Evolutionary conservation across 2,329 filamentous ascomycete genomes (phyloP), one percentile per base, ranked within the genome.

Genomic region (Fusarium sp.): DNA sequence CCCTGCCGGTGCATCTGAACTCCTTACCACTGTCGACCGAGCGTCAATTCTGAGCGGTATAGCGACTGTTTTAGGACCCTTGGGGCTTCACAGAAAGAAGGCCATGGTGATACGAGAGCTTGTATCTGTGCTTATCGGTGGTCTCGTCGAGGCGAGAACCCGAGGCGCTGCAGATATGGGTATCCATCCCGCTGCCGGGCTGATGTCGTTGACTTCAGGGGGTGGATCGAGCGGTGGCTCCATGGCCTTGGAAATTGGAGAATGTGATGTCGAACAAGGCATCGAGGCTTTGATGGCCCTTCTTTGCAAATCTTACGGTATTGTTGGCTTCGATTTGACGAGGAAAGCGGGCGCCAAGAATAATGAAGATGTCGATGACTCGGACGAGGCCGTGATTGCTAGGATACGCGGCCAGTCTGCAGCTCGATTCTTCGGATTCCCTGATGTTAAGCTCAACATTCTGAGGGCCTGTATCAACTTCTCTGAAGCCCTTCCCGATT

Each of bases 111-210:
- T 97, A 72, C 90, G 92, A 70, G 94, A 97, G 74, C 85, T 98
- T 48, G 86, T 99, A 10, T 90, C 89, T 5, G 89, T 94, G 17
- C 83, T 98, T 39, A 92, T 96, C 51, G 90, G 90, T 32, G 94
- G 92, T 4, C 84, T 99, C 10, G 90, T 97, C 6, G 93, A 97
- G 78, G 96, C 96, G 17, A 88, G 96, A 38, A 97, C 96, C 45
- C 86, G 95, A 46, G 95, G 95, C 30, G 96, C 96, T 39, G 94
- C 96, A n/a, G 96, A 98, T 75, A 92, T 96, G 73, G 96, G 95
- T 5, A 93, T 99, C 34, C 95, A 98, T 79, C 96, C 96, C 39
- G 95, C 95, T 19, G 93, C 95, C 11, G 94, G 93, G 0, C 82
- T 97, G 49, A 89, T 93, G 24, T 89, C 90, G 14, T 81, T 96